Base-by-base conservation (phyloP, 208 protist genomes). In the Sergeia podlipaevii region DNA sequence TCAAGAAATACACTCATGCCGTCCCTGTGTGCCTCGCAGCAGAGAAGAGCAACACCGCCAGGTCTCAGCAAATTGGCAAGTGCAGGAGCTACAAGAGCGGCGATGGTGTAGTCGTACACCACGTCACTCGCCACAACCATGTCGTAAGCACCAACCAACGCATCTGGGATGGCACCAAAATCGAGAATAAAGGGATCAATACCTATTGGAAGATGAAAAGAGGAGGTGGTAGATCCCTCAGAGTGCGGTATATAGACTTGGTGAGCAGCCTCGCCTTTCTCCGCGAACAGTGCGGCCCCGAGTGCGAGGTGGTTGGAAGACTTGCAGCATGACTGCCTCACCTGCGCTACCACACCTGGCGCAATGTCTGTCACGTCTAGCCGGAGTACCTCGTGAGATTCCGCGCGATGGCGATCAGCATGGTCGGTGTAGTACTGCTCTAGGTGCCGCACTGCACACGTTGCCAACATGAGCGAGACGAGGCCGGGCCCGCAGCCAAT, bases 1-100 rank as follows among this genome's bases (percentile, higher is more conserved):
- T 32, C 15, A 1, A 70, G 39, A 50, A 85, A 85, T 18, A 29
- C 44, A 18, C 20, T 2, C 77, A 85, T 81, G 26, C 70, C 72
- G 48, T 86, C 78, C 10, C 78, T 64, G 50, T 86, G 74, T 18
- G 70, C 53, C 45, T 86, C 77, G 50, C 78, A 86, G 56, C 78
- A 86, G 18, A 86, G 48, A 11, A 82, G 29, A 1, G 78, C 78
- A 4, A 68, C 17, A 23, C 78, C 78, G 26, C 70, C 77, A 8
- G 69, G 59, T 10, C 49, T 50, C 17, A 86, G 56, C 1, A 86
- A 66, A 5, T 4, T 20, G 41, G 50, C 70, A 2, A 86, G 33
- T 0, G 77, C 73, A 3, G 68, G 65, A 10, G 72, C 46, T 5
- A 85, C 70, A 46, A 66, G 50, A 34, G 34, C 21, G 1, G 69